These are phyloP conservation scores for Phaeosphaeriaceae sp. DNA, from an alignment of 2,329 filamentous ascomycete species.

Conservation along the genomic window DNA sequence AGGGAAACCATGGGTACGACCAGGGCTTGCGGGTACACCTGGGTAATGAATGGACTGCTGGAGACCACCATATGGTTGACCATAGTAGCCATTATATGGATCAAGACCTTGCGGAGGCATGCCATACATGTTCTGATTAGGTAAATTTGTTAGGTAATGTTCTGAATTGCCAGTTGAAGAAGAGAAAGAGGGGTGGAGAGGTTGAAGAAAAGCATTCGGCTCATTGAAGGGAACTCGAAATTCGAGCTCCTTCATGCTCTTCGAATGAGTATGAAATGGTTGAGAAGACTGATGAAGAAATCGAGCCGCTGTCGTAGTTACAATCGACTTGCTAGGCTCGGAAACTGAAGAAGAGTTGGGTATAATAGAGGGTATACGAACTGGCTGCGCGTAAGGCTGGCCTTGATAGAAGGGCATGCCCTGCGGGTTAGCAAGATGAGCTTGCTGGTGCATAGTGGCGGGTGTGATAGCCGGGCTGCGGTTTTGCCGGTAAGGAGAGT, in stretches of 20 bases:
- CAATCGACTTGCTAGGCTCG: conserved; percentile 27
- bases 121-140: conserved; percentile 68
- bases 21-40: conserved; percentile 53
- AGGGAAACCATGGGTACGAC: conserved; percentile 55
- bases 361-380: conserved; percentile 60
- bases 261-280: conserved; percentile 15
- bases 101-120: conserved; percentile 59
- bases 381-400: conserved; percentile 65
- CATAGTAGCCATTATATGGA: conserved; percentile 52
- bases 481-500: conserved; percentile 65
- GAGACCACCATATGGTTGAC: conserved; percentile 56
- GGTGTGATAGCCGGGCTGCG: conserved; percentile 63
- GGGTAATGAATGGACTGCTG: conserved; percentile 53
- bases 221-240: conserved; percentile 23
- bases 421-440: conserved; percentile 55
- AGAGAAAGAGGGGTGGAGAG: conserved; percentile 64
- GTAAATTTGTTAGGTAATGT: conserved; percentile 69
- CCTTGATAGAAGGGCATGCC: conserved; percentile 69
- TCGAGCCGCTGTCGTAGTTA: conserved; percentile 19
- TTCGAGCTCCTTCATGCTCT: conserved; percentile 19
- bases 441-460: conserved; percentile 70
- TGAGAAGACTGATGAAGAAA: conserved; percentile 16
- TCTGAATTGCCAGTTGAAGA: conserved; percentile 75
- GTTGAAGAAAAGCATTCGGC: conserved; percentile 32
- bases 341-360: conserved; percentile 20